These are phyloP conservation scores for Dioscorea cayenensis DNA, from an alignment of 116 monocot species.

Conservation along the genomic window DNA sequence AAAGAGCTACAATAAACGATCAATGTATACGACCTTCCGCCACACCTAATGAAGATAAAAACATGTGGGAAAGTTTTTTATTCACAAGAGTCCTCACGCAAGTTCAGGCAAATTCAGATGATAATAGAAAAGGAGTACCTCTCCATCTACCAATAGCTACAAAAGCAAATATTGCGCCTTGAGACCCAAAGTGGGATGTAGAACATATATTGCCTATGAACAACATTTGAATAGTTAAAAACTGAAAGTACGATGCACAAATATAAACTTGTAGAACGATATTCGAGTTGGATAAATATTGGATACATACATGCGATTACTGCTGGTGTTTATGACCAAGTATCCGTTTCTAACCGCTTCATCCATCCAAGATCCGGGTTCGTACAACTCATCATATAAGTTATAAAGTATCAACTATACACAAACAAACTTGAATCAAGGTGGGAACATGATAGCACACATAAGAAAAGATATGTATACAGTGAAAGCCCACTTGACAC, in stretches of 20 bases:
- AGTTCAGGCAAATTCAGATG: neutral
- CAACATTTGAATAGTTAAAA: neutral
- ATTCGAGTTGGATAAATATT: neutral
- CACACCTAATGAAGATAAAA: slow-evolving; percentile 43
- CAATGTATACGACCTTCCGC: slow-evolving; percentile 86
- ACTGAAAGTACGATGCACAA: neutral
- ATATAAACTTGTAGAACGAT: neutral
- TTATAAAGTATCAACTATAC: neutral
- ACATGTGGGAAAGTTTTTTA: neutral
- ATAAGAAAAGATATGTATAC: no score
- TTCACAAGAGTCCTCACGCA: no score
- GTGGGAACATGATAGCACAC: no score
- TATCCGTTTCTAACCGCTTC: slow-evolving; percentile 89
- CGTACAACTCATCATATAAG: slow-evolving; percentile 11
- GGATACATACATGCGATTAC: slow-evolving; percentile 64
- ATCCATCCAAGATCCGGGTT: slow-evolving; percentile 99
- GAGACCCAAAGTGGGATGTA: slow-evolving; percentile 92
- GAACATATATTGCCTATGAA: slow-evolving; percentile 84
- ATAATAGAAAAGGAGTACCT: slow-evolving; percentile 25
- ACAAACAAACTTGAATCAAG: neutral
- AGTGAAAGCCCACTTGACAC: no score
- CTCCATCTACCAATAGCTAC: slow-evolving; percentile 85
- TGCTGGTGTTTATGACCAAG: slow-evolving; percentile 88
- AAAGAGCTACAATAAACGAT: slow-evolving; percentile 86
- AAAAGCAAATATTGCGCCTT: slow-evolving; percentile 71